These are phyloP conservation scores for Citrus unshiu DNA, from an alignment of 345 rosid species.

Conservation along the genomic window DNA sequence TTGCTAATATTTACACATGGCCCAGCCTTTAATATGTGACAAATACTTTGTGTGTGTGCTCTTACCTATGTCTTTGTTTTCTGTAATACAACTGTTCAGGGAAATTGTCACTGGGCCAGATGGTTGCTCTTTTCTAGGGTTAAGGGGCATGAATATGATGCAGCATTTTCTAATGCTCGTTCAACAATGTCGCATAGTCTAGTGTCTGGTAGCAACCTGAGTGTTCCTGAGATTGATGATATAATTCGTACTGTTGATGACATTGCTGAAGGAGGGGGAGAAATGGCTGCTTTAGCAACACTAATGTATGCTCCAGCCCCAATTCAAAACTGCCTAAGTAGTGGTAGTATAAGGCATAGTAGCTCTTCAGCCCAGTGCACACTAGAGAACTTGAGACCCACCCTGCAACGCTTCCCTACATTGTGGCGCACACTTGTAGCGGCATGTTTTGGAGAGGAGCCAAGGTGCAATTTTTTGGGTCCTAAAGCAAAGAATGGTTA, in stretches of 20 bases:
- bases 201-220: constrained; percentile 46
- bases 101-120: constrained; percentile 95
- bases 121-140: constrained; percentile 89
- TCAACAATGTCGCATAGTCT: constrained; percentile 55
- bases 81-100: constrained; percentile 46
- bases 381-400: constrained; percentile 77
- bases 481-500: constrained; percentile 63
- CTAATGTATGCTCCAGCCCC: constrained; percentile 75
- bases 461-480: constrained; percentile 43
- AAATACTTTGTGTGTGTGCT: neutral
- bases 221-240: constrained; percentile 53
- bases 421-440: constrained; percentile 80
- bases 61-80: constrained; percentile 14
- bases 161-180: constrained; percentile 90
- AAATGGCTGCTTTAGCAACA: constrained; percentile 97
- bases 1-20: neutral
- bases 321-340: constrained; percentile 68
- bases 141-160: constrained; percentile 87
- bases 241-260: constrained; percentile 82
- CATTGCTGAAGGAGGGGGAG: constrained; percentile 93
- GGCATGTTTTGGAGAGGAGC: constrained; percentile 70
- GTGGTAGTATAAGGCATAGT: constrained; percentile 78
- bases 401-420: constrained; percentile 79
- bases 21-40: neutral
- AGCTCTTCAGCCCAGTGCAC: constrained; percentile 86